Evolutionary conservation across 345 rosid species (phyloP).

Genomic region (Acer saccharum): DNA sequence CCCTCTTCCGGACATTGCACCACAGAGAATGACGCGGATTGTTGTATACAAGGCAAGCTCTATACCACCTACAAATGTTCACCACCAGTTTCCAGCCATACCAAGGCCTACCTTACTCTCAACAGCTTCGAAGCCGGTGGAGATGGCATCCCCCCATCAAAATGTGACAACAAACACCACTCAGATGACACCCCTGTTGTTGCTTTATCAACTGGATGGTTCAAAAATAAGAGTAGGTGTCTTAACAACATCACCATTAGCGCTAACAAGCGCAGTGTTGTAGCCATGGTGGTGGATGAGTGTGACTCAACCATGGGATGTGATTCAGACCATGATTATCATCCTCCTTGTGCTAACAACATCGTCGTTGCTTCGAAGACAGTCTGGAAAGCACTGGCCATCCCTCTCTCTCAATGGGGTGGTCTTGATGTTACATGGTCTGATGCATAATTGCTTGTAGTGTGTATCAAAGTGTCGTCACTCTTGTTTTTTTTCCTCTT

Average conservation of each 20-base stretch:
- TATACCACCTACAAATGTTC: slow-evolving; percentile 31
- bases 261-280: slow-evolving; percentile 28
- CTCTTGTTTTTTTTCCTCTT: neutral
- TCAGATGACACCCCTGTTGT: slow-evolving; percentile 25
- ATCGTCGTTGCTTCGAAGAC: slow-evolving; percentile 33
- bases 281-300: slow-evolving; percentile 40
- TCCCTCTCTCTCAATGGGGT: slow-evolving; percentile 29
- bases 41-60: slow-evolving; percentile 30
- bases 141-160: slow-evolving; percentile 25
- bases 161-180: slow-evolving; percentile 23
- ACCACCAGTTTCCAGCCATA: slow-evolving; percentile 23
- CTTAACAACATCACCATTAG: slow-evolving; percentile 22
- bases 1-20: slow-evolving; percentile 35
- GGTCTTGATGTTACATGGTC: slow-evolving; percentile 32
- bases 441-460: slow-evolving; percentile 22
- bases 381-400: slow-evolving; percentile 38
- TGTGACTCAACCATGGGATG: slow-evolving; percentile 37
- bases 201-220: slow-evolving; percentile 41
- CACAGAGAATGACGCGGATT: slow-evolving; percentile 30
- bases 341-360: slow-evolving; percentile 34
- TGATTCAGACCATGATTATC: slow-evolving; percentile 25
- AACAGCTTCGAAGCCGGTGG: slow-evolving; percentile 32
- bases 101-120: slow-evolving; percentile 26
- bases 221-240: slow-evolving; percentile 24
- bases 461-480: neutral